Evolutionary conservation across 257 asterid genomes (phyloP).

Genomic region (Fraxinus quadrangulata): DNA sequence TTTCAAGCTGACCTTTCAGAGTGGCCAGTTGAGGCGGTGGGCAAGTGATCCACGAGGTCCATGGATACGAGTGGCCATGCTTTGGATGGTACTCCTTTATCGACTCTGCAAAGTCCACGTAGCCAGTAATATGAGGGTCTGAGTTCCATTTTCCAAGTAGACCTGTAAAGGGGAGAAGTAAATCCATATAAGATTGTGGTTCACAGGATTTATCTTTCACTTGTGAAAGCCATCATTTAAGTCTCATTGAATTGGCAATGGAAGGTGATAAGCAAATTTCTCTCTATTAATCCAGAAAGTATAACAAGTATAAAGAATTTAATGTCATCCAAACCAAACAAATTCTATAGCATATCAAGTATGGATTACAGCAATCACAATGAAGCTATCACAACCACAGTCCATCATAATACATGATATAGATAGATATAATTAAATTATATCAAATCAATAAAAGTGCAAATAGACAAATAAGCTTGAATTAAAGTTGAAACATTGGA

Average conservation of each 20-base stretch:
- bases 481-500: neutral
- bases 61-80: conserved; percentile 84
- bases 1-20: conserved; percentile 64
- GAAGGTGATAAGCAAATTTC: conserved; percentile 1
- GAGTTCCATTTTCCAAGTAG: conserved; percentile 80
- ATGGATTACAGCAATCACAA: conserved; percentile 1
- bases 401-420: neutral
- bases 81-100: conserved; percentile 79
- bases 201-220: neutral
- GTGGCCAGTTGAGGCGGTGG: conserved; percentile 55
- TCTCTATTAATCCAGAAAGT: neutral
- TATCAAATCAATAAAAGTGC: neutral
- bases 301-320: neutral
- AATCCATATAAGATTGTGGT: conserved; percentile 20
- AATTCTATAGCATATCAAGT: neutral
- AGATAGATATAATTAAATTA: neutral
- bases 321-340: neutral
- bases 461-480: neutral
- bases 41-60: conserved; percentile 81
- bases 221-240: conserved; percentile 5
- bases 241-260: neutral
- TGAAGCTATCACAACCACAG: neutral
- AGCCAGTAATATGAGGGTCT: conserved; percentile 88
- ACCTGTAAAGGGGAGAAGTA: conserved; percentile 47
- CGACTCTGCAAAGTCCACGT: conserved; percentile 86